These are phyloP conservation scores for Biancaea sappan DNA, from an alignment of 306 rosid species.

Conservation along the genomic window DNA sequence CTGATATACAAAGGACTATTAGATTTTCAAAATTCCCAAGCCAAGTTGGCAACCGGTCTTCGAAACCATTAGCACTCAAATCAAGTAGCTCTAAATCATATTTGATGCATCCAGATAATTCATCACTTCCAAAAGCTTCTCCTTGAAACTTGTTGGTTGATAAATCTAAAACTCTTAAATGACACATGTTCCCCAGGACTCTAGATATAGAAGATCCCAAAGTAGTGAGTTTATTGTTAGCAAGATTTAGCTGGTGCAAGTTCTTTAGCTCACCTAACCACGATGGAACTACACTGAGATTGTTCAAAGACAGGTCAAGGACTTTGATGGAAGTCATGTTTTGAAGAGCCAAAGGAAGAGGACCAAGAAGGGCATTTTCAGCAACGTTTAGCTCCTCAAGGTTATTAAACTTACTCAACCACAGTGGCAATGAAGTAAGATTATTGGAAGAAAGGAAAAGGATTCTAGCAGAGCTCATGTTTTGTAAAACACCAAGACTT, in stretches of 20 bases:
- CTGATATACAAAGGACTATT: not conserved
- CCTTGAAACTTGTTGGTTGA: not conserved
- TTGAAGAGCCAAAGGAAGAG: not conserved
- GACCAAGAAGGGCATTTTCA: not conserved
- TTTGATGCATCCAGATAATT: not conserved
- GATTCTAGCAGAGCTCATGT: not conserved
- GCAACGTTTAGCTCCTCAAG: not conserved
- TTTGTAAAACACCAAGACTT: not conserved
- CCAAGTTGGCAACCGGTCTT: not conserved
- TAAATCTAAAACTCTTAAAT: not conserved
- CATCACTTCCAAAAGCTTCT: not conserved
- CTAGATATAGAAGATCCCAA: not conserved
- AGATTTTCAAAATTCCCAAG: not conserved
- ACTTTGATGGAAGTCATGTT: constrained; percentile 27
- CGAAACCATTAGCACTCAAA: not conserved
- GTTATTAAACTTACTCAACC: not conserved
- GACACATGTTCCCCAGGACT: not conserved
- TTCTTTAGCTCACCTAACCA: not conserved
- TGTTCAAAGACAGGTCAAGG: not conserved
- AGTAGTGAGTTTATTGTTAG: not conserved
- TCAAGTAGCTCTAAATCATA: not conserved
- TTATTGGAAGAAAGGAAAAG: not conserved
- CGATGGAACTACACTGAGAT: constrained; percentile 7
- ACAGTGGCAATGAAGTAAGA: not conserved
- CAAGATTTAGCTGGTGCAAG: not conserved